Conservation (phyloP, 805 yeast species). For the Tetrapisispora pingtungensis region DNA sequence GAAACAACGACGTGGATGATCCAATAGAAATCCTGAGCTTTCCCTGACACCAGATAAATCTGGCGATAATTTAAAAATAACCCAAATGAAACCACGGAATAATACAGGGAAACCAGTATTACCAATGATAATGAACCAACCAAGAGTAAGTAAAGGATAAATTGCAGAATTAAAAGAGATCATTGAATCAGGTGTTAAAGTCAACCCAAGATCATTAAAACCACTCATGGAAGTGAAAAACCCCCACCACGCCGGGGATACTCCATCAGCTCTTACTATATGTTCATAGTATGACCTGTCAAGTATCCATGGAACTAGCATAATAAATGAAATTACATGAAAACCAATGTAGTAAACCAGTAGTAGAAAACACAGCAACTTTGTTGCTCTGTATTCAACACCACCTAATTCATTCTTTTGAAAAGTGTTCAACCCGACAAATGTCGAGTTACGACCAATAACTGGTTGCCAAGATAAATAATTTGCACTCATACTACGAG, state of each 20-base stretch:
- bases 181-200: slow-evolving; percentile 79
- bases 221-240: slow-evolving; percentile 71
- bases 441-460: slow-evolving; percentile 86
- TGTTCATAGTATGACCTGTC: slow-evolving; percentile 33
- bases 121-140: slow-evolving; percentile 76
- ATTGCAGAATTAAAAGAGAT: slow-evolving; percentile 49
- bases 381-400: slow-evolving; percentile 87
- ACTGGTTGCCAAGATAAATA: slow-evolving; percentile 88
- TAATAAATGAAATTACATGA: slow-evolving; percentile 44
- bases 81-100: slow-evolving; percentile 75
- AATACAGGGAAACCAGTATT: slow-evolving; percentile 91
- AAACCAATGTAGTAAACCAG: slow-evolving; percentile 65
- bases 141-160: slow-evolving; percentile 51
- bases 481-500: slow-evolving; percentile 40
- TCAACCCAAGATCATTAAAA: slow-evolving; percentile 78
- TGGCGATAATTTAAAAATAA: slow-evolving; percentile 54
- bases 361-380: slow-evolving; percentile 58
- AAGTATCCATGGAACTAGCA: slow-evolving; percentile 55
- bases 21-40: slow-evolving; percentile 74
- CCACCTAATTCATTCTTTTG: slow-evolving; percentile 96
- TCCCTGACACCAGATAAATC: slow-evolving; percentile 58
- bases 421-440: slow-evolving; percentile 65
- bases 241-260: slow-evolving; percentile 87
- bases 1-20: slow-evolving; percentile 96
- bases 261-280: slow-evolving; percentile 44